phyloP scores from a whole-genome alignment of 768 basidiomycete genomes.

The Phylloporus sp. region DNA sequence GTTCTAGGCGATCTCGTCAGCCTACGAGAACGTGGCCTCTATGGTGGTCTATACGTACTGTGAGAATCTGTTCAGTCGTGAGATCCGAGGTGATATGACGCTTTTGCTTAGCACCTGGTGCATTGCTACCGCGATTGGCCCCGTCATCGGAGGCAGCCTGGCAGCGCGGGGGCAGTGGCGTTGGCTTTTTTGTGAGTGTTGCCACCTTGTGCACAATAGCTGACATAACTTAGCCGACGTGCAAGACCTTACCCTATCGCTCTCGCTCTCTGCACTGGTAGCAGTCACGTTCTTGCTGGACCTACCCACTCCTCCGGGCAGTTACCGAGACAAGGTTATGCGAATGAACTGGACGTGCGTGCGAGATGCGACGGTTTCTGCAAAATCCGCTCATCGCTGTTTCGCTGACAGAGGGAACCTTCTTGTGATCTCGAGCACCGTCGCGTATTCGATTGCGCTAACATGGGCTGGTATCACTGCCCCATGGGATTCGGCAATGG shows the following conservation, averaged over 20 bases:
- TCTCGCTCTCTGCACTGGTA: slow-evolving; percentile 27
- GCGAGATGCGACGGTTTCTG: too few relatives aligned
- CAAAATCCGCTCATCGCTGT: too few relatives aligned
- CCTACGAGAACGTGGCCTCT: slow-evolving; percentile 35
- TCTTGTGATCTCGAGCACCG: too few relatives aligned
- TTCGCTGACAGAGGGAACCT: too few relatives aligned
- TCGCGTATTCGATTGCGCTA: too few relatives aligned
- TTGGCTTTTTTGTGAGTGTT: slow-evolving; percentile 34
- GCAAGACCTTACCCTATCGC: slow-evolving; percentile 37
- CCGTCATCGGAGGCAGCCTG: slow-evolving; percentile 32
- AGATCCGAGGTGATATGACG: background rate
- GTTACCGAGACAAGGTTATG: too few relatives aligned
- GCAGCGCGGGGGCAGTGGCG: slow-evolving; percentile 32
- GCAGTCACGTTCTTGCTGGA: slow-evolving; percentile 29
- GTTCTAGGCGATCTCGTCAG: too few relatives aligned
- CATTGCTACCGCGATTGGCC: slow-evolving; percentile 10
- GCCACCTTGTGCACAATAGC: background rate
- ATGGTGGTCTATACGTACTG: slow-evolving; percentile 15
- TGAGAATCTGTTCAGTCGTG: slow-evolving; percentile 1
- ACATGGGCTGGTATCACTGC: too few relatives aligned
- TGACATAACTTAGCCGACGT: background rate
- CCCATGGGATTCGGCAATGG: too few relatives aligned
- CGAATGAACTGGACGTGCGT: too few relatives aligned
- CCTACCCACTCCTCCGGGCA: slow-evolving; percentile 27
- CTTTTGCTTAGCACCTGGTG: slow-evolving; percentile 26